phyloP scores from a whole-genome alignment of 805 yeast genomes.

The Lachancea nothofagi region DNA sequence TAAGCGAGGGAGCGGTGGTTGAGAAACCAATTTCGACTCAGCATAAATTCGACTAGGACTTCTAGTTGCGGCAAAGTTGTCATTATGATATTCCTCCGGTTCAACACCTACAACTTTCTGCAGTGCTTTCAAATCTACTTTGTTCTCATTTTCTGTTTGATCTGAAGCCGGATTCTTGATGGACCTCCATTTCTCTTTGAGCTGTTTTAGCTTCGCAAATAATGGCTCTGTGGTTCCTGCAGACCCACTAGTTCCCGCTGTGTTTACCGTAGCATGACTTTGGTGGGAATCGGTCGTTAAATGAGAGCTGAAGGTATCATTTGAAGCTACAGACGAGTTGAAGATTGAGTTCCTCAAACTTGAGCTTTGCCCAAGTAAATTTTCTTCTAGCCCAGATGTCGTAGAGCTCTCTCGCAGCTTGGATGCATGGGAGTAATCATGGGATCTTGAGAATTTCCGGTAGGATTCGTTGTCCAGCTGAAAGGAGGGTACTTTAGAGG shows the following conservation, averaged over 20 bases:
- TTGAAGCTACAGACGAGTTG: slow-evolving; percentile 24
- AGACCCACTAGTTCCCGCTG: slow-evolving; percentile 14
- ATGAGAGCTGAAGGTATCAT: slow-evolving; percentile 19
- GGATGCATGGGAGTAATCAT: slow-evolving; percentile 26
- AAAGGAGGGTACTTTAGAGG: slow-evolving; percentile 18
- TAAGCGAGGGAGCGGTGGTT: slow-evolving; percentile 26
- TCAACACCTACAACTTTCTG: slow-evolving; percentile 34
- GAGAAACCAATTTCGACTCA: slow-evolving; percentile 10
- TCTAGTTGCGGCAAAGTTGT: background rate
- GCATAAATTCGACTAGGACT: background rate
- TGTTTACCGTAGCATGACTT: slow-evolving; percentile 11
- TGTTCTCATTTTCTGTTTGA: slow-evolving; percentile 10
- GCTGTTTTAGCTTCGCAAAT: slow-evolving; percentile 32
- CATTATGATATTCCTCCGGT: slow-evolving; percentile 6
- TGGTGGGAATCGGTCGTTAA: slow-evolving; percentile 16
- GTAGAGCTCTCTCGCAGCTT: slow-evolving; percentile 11
- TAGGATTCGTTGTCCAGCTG: slow-evolving; percentile 2
- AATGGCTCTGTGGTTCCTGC: slow-evolving; percentile 27
- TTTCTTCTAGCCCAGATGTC: background rate
- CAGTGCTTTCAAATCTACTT: slow-evolving; percentile 33
- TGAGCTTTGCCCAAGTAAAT: background rate
- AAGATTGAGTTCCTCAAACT: slow-evolving; percentile 9
- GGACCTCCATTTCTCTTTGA: slow-evolving; percentile 32
- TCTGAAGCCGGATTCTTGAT: slow-evolving; percentile 29
- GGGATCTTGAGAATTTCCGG: background rate